Evolutionary conservation across 495 filamentous ascomycete genomes (phyloP).

Genomic region (Aspergillus taichungensis): DNA sequence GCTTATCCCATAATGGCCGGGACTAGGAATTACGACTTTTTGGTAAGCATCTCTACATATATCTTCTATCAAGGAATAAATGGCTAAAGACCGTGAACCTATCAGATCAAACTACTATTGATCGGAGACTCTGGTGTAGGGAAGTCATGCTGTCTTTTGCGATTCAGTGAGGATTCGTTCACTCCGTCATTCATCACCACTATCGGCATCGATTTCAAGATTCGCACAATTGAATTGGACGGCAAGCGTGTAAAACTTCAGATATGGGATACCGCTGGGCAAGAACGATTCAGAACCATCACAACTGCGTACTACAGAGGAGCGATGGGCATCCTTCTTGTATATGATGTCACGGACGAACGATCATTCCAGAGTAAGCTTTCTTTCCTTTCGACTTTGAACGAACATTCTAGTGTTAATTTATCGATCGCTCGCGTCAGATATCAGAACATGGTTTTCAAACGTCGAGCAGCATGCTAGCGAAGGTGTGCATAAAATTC

Average conservation of each 20-base stretch:
- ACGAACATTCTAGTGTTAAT: background rate
- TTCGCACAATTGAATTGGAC: conserved; percentile 95
- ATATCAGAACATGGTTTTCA: conserved; percentile 98
- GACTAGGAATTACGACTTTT: conserved; percentile 96
- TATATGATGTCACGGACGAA: conserved; percentile 98
- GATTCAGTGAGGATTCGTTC: conserved; percentile 98
- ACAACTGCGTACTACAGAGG: conserved; percentile 98
- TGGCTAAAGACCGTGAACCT: conserved; percentile 2
- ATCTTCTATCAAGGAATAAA: background rate
- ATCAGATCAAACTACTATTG: conserved; percentile 93
- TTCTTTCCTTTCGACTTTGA: background rate
- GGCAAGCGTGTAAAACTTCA: conserved; percentile 97
- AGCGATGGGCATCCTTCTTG: conserved; percentile 95
- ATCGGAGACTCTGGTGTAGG: conserved; percentile 98
- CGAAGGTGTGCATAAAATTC: conserved; percentile 98
- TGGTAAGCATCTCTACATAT: conserved; percentile 49
- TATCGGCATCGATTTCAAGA: conserved; percentile 99
- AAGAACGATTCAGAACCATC: conserved; percentile 97
- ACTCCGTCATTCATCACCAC: conserved; percentile 98
- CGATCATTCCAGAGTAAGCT: conserved; percentile 88
- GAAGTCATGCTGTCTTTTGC: conserved; percentile 96
- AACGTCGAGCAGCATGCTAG: conserved; percentile 99
- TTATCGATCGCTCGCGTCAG: conserved; percentile 33
- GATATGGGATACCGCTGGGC: conserved; percentile 98
- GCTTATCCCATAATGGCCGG: conserved; percentile 62